Base-by-base conservation (phyloP, 352 stramenopile species). In the Phytophthora rubi region DNA sequence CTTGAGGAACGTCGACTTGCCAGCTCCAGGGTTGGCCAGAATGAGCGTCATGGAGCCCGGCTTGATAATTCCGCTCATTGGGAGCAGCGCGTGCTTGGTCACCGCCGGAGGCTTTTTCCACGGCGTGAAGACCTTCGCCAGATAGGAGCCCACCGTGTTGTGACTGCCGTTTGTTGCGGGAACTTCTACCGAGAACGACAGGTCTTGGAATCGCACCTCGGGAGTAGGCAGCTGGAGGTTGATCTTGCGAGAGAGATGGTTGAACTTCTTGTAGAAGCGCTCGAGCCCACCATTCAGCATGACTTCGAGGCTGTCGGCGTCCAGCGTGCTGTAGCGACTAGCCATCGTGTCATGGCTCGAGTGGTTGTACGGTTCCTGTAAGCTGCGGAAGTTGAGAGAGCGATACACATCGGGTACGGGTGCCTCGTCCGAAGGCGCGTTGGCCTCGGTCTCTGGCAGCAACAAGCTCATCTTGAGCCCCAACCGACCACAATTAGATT, bases 1-100 rank as follows among this genome's bases (percentile, higher is more conserved):
- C 74, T 93, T 93, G 15, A 93, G 70, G 53, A 93, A 91, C 28
- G 86, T 91, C 35, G 86, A 93, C 72, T 93, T 93, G 16, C 86
- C 86, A 7, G 86, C 83, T 6, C 84, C 83, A 15, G 86, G 83
- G 73, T 91, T 91, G 13, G 82, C 86, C 18, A 93, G 65, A 37
- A 93, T 85, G 21, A 94, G 54, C 47, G 77, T 85, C 77, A 85
- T 82, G 18, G 74, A 79, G 5, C 74, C 77, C 0, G 77, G 77
- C 7, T 80, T 77, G 56, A 92, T 88, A 69, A 99, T 98, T 48
- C 98, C 96, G 68, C 21, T 89, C 77, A 92, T 91, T 21, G 81
- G 82, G 52, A 91, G 79, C 55, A 92, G 64, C 39, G 90, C 80
- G 23, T 84, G 63, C 28, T 86, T 77, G 32, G 79, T 79, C n/a